A percentile compares a stretch with the other conserved stretches of the same genome.
Evolutionary conservation across 768 basidiomycete genomes (phyloP).

Genomic region (Terana coerulea): DNA sequence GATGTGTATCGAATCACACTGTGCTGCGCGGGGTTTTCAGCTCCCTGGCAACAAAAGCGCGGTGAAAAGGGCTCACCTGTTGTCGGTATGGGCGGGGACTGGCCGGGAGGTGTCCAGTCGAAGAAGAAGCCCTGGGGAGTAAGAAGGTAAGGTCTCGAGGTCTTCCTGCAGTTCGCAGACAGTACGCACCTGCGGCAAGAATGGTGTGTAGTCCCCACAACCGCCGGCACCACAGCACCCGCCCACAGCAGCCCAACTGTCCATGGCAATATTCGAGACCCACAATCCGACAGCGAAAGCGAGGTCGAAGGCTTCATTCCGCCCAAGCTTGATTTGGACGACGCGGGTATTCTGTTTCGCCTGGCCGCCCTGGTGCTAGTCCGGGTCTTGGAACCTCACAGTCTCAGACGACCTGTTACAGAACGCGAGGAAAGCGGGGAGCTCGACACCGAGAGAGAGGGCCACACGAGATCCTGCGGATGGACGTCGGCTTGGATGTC

Average conservation of each 20-base stretch:
- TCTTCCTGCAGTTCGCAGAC: neutral
- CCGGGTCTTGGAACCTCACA: no score
- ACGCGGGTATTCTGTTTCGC: no score
- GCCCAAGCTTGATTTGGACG: neutral
- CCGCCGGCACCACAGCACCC: constrained; percentile 1
- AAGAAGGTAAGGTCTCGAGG: neutral
- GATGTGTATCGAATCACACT: constrained; percentile 30
- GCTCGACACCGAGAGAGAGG: neutral
- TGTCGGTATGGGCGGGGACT: constrained; percentile 28
- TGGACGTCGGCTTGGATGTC: neutral
- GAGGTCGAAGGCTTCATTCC: neutral
- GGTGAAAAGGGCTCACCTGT: constrained; percentile 24
- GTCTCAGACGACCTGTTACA: neutral
- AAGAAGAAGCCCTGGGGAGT: constrained; percentile 27
- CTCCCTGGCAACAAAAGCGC: neutral
- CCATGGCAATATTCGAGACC: neutral
- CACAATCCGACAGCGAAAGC: neutral
- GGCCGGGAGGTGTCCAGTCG: constrained; percentile 26
- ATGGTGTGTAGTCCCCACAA: constrained; percentile 9
- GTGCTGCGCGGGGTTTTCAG: constrained; percentile 20
- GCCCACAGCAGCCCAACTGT: constrained; percentile 7
- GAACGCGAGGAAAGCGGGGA: neutral
- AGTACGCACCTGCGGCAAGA: constrained; percentile 9
- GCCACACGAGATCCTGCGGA: neutral
- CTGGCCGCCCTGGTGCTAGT: no score